These are phyloP conservation scores for Arctium minus DNA, from an alignment of 129 eudicot genomes.

Conservation along the genomic window DNA sequence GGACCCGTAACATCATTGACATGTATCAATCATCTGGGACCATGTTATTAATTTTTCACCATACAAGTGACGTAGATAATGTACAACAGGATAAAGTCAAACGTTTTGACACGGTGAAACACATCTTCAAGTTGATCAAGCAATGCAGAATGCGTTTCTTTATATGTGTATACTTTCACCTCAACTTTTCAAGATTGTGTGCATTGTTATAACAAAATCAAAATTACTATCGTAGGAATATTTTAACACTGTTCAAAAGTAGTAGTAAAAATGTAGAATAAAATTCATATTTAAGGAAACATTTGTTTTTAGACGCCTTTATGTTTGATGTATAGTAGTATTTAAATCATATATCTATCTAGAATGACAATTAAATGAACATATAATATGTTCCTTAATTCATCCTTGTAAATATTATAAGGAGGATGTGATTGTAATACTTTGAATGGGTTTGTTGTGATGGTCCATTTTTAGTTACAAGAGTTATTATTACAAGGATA, in stretches of 20 bases:
- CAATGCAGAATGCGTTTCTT: background rate
- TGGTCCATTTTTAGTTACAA: slow-evolving; percentile 16
- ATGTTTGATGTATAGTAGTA: background rate
- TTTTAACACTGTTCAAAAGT: background rate
- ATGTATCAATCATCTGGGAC: background rate
- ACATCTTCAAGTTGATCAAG: background rate
- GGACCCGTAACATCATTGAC: background rate
- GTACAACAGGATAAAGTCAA: background rate
- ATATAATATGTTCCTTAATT: background rate
- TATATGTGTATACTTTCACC: too few relatives aligned
- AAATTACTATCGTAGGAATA: background rate
- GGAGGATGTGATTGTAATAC: too few relatives aligned
- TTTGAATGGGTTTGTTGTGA: background rate
- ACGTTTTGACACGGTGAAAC: background rate
- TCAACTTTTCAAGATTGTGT: background rate
- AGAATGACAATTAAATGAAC: background rate
- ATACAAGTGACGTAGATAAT: background rate
- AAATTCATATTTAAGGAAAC: background rate
- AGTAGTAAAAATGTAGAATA: too few relatives aligned
- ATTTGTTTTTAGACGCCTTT: background rate
- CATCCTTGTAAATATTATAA: background rate
- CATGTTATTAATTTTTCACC: slow-evolving; percentile 4
- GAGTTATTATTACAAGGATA: background rate
- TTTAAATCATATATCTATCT: background rate
- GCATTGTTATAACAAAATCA: background rate